Evolutionary conservation across 2,329 filamentous ascomycete species (phyloP).

Genomic region (Paradendryphiella salina): DNA sequence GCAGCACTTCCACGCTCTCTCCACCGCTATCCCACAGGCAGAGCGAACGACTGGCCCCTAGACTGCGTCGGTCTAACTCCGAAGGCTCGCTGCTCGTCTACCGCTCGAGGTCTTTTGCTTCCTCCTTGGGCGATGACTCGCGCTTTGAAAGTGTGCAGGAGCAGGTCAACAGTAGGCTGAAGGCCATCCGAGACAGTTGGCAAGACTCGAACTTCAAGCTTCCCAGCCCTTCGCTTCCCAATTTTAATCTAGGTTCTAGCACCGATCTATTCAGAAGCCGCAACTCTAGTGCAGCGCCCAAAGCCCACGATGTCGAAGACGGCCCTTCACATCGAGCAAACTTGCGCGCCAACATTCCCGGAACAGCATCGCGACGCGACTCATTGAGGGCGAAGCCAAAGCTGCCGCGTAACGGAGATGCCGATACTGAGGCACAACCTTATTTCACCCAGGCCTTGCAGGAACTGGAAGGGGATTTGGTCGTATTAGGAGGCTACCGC

Average conservation of each 20-base stretch:
- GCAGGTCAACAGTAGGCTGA: conserved; percentile 85
- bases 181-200: conserved; percentile 86
- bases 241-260: conserved; percentile 48
- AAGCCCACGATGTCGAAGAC: conserved; percentile 18
- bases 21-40: conserved; percentile 9
- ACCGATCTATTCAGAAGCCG: conserved; percentile 35
- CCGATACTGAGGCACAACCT: conserved; percentile 50
- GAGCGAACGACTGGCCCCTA: conserved; percentile 25
- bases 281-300: conserved; percentile 18
- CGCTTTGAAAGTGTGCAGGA: conserved; percentile 78
- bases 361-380: conserved; percentile 13
- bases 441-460: conserved; percentile 63
- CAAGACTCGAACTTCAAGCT: conserved; percentile 78
- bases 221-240: conserved; percentile 58
- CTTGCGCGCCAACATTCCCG: conserved; percentile 24
- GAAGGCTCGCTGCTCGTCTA: conserved; percentile 77
- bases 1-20: conserved; percentile 24
- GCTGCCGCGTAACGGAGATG: conserved; percentile 15
- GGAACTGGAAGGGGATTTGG: conserved; percentile 77
- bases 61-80: conserved; percentile 66
- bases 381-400: conserved; percentile 23
- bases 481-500: conserved; percentile 86
- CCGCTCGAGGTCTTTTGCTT: conserved; percentile 73
- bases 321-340: conserved; percentile 19
- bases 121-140: conserved; percentile 81